Base-by-base conservation (phyloP, 2,329 filamentous ascomycete species). In the Anisogramma anomala region DNA sequence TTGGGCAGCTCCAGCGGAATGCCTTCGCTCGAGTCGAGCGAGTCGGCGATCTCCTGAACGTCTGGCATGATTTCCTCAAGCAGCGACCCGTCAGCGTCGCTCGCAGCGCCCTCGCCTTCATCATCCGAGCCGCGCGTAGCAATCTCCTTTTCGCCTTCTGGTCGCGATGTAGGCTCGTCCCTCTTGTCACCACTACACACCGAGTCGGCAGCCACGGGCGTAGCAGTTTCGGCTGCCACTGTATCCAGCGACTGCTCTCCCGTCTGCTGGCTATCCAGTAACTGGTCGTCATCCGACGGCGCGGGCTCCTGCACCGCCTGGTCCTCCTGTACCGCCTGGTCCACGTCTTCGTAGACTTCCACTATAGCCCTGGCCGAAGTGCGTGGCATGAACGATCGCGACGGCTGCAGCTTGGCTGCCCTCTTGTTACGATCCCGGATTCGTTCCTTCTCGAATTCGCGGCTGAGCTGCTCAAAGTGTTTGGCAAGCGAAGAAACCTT, bases 331-430 rank as follows among this genome's bases (percentile, higher is more conserved):
- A 95, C 88, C 15, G 93, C 91, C 59, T 95, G 87, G 43, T 88
- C 81, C 4, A 94, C 85, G 58, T 94, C 86, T 50, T 84, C 83
- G 57, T 96, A 98, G 7, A 98, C 87, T 59, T 96, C 85, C 13
- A 98, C 88, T 46, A 93, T 89, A 6, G 91, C 88, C 53, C 88
- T 91, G n/a, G 89, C 93, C 14, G 86, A 88, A 30, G 87, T 85
- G 49, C 91, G 77, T 15, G 91, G 89, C 17, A 77, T 62, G 57
- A 89, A 89, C 1, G 86, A 85, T 47, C 88, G 76, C 11, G 85
- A 84, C 57, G 74, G 69, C 32, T 71, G 67, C 55, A 82, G 79
- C 54, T 80, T 86, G 33, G 84, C 83, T 19, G 85, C 84, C 45
- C 85, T 71, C 57, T 87, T 82, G 53, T 81, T 82, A 49, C 84